These are phyloP conservation scores for Xerocomus minutiporus DNA, from an alignment of 1,284 basidiomycete genomes.

Conservation along the genomic window DNA sequence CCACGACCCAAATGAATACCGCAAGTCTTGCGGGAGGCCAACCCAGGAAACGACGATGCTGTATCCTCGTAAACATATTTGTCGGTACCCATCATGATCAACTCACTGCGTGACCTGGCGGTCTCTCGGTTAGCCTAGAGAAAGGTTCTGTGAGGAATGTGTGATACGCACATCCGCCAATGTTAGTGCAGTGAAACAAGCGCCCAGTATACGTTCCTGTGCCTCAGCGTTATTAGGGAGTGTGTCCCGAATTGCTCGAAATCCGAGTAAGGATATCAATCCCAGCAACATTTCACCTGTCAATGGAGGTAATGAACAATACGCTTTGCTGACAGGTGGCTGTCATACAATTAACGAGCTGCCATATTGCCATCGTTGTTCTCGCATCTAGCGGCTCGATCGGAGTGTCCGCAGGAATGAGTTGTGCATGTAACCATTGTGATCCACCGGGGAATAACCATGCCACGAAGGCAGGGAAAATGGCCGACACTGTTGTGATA, in stretches of 20 bases:
- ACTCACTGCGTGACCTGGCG: constrained; percentile 54
- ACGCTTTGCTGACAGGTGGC: not conserved
- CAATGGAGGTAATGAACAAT: not conserved
- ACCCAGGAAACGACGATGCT: constrained; percentile 58
- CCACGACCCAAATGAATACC: constrained; percentile 51
- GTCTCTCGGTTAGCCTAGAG: too few relatives aligned
- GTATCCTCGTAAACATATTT: constrained; percentile 4
- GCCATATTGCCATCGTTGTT: constrained; percentile 65
- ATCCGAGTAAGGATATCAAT: constrained; percentile 63
- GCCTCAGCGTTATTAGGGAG: constrained; percentile 54
- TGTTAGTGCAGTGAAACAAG: constrained; percentile 59
- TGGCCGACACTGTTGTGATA: constrained; percentile 47
- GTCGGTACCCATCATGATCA: not conserved
- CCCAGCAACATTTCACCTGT: constrained; percentile 67
- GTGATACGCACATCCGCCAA: constrained; percentile 63
- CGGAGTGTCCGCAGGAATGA: constrained; percentile 48
- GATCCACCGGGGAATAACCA: constrained; percentile 57
- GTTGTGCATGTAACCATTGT: constrained; percentile 66
- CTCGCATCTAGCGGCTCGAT: constrained; percentile 43
- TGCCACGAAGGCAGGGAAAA: constrained; percentile 53
- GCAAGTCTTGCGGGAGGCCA: constrained; percentile 55
- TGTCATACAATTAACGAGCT: constrained; percentile 63
- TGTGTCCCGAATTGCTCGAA: constrained; percentile 63
- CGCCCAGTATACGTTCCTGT: constrained; percentile 68
- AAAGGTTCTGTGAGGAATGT: too few relatives aligned